A percentile compares a stretch with the other conserved stretches of the same genome.
phyloP scores from a whole-genome alignment of 1,284 basidiomycete genomes.

The Schizophyllum commune region DNA sequence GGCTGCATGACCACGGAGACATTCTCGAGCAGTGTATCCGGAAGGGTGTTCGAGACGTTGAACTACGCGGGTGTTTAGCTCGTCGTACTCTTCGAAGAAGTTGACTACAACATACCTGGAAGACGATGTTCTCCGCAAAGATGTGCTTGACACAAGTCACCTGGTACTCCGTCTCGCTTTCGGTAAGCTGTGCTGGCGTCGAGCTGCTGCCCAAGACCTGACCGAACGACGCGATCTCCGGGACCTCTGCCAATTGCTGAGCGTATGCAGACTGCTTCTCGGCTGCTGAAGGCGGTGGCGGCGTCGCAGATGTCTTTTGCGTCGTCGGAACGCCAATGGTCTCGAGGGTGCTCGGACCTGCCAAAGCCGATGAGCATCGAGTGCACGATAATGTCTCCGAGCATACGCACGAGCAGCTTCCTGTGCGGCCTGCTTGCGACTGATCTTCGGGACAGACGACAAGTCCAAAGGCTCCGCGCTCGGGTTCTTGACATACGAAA shows the following conservation, averaged over 20 bases:
- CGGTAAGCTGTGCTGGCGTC: conserved; percentile 82
- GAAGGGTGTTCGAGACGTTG: conserved; percentile 97
- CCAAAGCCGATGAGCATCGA: conserved; percentile 4
- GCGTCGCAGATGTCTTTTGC: conserved; percentile 52
- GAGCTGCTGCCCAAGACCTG: conserved; percentile 81
- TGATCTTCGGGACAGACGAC: conserved; percentile 82
- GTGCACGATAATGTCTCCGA: conserved; percentile 3
- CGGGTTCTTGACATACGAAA: conserved; percentile 83
- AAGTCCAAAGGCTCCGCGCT: conserved; percentile 71
- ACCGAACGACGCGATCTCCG: conserved; percentile 85
- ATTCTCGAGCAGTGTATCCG: conserved; percentile 95
- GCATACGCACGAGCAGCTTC: conserved; percentile 69
- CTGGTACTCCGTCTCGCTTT: conserved; percentile 97
- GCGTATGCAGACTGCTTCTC: conserved; percentile 84
- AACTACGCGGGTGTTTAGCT: conserved; percentile 47
- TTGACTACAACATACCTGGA: conserved; percentile 55
- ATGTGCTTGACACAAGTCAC: conserved; percentile 96
- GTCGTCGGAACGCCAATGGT: conserved; percentile 67
- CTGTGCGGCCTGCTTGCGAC: conserved; percentile 80
- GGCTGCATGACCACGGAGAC: conserved; percentile 93
- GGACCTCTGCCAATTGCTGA: conserved; percentile 78
- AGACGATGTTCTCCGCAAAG: conserved; percentile 93
- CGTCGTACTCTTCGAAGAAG: background rate
- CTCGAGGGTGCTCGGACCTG: conserved; percentile 79
- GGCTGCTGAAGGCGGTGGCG: conserved; percentile 66